Percentiles rank a stretch among this genome's conserved stretches.
Conservation (phyloP, 768 basidiomycete genomes). For the Trametes elegans region DNA sequence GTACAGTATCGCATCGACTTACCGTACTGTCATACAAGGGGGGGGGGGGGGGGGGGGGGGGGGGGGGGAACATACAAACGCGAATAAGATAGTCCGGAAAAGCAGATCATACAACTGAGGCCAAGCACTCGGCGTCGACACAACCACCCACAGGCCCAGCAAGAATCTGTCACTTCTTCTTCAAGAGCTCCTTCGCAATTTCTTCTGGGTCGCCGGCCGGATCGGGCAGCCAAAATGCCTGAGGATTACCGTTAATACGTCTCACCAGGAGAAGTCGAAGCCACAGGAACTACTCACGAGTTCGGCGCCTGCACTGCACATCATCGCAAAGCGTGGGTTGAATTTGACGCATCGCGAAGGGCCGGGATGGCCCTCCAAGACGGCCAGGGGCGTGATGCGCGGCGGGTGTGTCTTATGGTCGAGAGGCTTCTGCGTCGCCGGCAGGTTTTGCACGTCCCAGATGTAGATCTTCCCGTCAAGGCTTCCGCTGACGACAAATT, state of each 20-base stretch:
- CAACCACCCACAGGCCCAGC: not conserved
- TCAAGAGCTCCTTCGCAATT: constrained; percentile 65
- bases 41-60: too few relatives aligned
- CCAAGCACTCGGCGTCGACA: not conserved
- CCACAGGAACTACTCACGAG: constrained; percentile 51
- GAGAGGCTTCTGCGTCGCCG: constrained; percentile 46
- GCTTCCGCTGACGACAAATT: constrained; percentile 83
- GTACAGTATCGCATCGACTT: too few relatives aligned
- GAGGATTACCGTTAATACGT: not conserved
- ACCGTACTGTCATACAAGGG: too few relatives aligned
- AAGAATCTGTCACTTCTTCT: constrained; percentile 38
- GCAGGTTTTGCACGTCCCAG: constrained; percentile 81
- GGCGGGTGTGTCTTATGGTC: constrained; percentile 54
- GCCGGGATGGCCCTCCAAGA: constrained; percentile 78
- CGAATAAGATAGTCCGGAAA: not conserved
- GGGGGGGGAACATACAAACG: not conserved
- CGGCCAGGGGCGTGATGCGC: constrained; percentile 48
- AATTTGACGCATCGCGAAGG: constrained; percentile 85
- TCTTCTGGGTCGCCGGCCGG: constrained; percentile 66
- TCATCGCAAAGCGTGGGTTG: constrained; percentile 88
- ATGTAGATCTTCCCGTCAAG: constrained; percentile 80
- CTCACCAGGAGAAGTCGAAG: not conserved
- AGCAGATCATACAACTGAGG: constrained; percentile 4
- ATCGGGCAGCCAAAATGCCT: constrained; percentile 73
- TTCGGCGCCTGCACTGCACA: constrained; percentile 81